phyloP scores from a whole-genome alignment of 2,329 filamentous ascomycete genomes.

The Penicillium sp. region DNA sequence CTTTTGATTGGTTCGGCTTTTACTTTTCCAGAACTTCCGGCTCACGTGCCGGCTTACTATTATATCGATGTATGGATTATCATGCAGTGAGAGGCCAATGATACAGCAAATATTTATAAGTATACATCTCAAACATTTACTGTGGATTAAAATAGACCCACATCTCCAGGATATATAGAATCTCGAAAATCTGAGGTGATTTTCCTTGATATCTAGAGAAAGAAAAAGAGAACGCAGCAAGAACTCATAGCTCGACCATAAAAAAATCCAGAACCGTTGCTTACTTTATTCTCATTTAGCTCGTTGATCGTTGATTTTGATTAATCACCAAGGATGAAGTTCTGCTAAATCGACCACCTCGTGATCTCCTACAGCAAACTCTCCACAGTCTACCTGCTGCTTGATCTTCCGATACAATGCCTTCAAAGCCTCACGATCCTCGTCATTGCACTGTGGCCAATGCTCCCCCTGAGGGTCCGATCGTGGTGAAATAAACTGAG shows the following conservation, averaged over 20 bases:
- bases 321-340: neutral
- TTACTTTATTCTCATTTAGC: neutral
- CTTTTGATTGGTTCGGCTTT: constrained; percentile 8
- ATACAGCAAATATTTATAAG: neutral
- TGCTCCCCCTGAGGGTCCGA: too few relatives aligned
- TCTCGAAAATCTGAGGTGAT: neutral
- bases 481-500: neutral
- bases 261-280: neutral
- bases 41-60: neutral
- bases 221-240: too few relatives aligned
- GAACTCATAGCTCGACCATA: neutral
- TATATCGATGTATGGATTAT: neutral
- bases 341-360: neutral
- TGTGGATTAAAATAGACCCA: neutral
- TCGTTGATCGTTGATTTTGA: neutral
- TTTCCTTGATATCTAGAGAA: too few relatives aligned
- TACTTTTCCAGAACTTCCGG: neutral
- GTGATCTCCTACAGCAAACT: neutral
- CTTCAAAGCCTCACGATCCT: neutral
- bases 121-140: neutral
- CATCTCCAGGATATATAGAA: neutral
- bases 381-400: neutral
- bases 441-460: neutral
- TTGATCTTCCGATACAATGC: neutral
- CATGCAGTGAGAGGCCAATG: neutral